Evolutionary conservation across 2,329 filamentous ascomycete species (phyloP), one percentile per base, ranked within the genome.

Genomic region (Venturia carpophila): DNA sequence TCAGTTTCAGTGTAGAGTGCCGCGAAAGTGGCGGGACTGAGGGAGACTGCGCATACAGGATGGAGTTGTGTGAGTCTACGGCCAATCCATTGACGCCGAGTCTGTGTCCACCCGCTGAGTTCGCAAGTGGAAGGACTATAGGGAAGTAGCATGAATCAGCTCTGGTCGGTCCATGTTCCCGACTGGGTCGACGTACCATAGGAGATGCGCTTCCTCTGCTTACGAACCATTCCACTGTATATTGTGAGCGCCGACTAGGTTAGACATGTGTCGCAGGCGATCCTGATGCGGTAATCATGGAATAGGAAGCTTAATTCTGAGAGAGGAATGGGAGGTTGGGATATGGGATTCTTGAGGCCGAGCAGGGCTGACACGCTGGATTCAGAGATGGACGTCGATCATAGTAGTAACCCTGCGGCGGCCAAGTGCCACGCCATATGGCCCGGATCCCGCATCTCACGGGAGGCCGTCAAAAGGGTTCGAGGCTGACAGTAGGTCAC

Each of bases 21-120:
- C 65, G 68, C 64, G 68, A 67, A 66, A 58, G 64, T 66, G 60
- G 37, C 55, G 63, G 49, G 39, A 66, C 49, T 37, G 62, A 42
- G 41, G 45, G 43, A 64, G 49, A 63, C 52, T 64, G 65, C 62
- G 64, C 89, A 82, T 82, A 97, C 92, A 99, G 83, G 67, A 96
- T 92, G 65, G 88, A 90, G 75, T 89, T 90, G 70, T 88, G 83
- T 67, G 83, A 81, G 77, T 97, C 94, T 69, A 97, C 87, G 63
- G 91, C 91, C 67, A 99, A 85, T 68, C 93, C 92, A 81, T 97
- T 97, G 71, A 99, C 91, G 69, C 94, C 94, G 65, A 97, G 86
- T 71, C 92, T 84, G 80, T 99, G 94, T 66, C 93, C 93, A 69
- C 91, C 91, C 21, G 86, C 83, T 66, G 85, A 86, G 76, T 89